phyloP scores from a whole-genome alignment of 257 asterid genomes.

The Linderniella brevidens region DNA sequence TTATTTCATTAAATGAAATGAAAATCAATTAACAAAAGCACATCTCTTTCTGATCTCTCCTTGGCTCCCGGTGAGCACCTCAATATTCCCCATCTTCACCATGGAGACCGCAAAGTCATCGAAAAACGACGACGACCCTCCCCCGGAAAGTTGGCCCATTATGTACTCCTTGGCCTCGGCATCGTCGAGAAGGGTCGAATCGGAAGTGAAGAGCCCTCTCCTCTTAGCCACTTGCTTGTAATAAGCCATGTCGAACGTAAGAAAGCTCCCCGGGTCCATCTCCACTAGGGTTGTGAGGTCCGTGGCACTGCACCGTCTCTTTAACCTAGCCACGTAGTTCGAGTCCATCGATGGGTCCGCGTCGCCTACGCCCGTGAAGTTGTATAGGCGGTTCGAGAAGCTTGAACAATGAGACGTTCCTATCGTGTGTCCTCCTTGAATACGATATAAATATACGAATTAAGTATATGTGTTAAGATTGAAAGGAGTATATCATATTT shows the following conservation, averaged over 20 bases:
- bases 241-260: slow-evolving; percentile 23
- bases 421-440: slow-evolving; percentile 39
- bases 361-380: slow-evolving; percentile 51
- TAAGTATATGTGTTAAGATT: no score
- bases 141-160: slow-evolving; percentile 7
- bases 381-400: slow-evolving; percentile 40
- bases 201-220: slow-evolving; percentile 31
- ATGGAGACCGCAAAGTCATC: slow-evolving; percentile 27
- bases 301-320: slow-evolving; percentile 19
- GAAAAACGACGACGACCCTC: slow-evolving; percentile 15
- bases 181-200: slow-evolving; percentile 33
- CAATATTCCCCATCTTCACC: slow-evolving; percentile 39
- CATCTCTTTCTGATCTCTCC: slow-evolving; percentile 38
- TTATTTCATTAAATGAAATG: not conserved
- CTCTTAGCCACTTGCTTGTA: slow-evolving; percentile 23
- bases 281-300: slow-evolving; percentile 28
- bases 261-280: slow-evolving; percentile 49
- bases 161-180: slow-evolving; percentile 21
- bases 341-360: slow-evolving; percentile 39
- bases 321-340: slow-evolving; percentile 20
- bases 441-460: no score
- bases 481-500: no score
- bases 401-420: slow-evolving; percentile 35
- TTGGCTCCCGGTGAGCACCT: slow-evolving; percentile 27
- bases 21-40: slow-evolving; percentile 20